Evolutionary conservation across 306 rosid species (phyloP), one percentile per base, ranked within the genome.

Genomic region (Inga laurina): DNA sequence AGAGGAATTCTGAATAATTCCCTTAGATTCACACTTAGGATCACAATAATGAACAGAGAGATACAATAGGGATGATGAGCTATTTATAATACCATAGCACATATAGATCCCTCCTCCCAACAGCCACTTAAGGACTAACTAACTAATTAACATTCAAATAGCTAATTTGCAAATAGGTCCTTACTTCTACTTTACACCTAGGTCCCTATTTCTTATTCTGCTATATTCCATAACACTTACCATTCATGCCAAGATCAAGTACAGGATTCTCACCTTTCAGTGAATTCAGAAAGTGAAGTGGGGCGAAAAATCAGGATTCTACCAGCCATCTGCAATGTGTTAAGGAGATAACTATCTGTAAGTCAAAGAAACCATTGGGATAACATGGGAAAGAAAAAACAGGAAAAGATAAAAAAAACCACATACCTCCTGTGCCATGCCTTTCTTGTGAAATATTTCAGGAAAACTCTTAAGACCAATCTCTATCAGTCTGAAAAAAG

Each of bases 371-470:
- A 65, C 15, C 8, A 57, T 52, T 32, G 14, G 52, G 39, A 82
- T 84, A 34, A 72, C 52, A 59, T 64, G 74, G 70, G 62, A 75
- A 16, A 39, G 32, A 32, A 84, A 72, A 72, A 62, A 44, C 49
- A 68, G 76, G 46, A 43, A 27, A 24, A 62, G 8, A 62, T 27
- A 2, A 62, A 64, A 64, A 27, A 75, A 70, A 77, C 66, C 24
- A 73, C 86, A 84, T 82, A 93, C 99, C 94, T 93, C 94, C 86
- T 92, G 87, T 44, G 94, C 97, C 97, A 91, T 88, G 84, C 95
- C 98, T 83, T 89, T 92, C 81, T 32, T 89, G 75, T 65, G 88
- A 89, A 95, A 95, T 89, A 95, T 82, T 74, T 93, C 97, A 14
- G 98, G 98, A 82, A 93, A 93, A 83, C 97, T 92, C 74, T 89